These are phyloP conservation scores for Metschnikowia rubicola DNA, from an alignment of 805 yeast genomes.

Conservation along the genomic window DNA sequence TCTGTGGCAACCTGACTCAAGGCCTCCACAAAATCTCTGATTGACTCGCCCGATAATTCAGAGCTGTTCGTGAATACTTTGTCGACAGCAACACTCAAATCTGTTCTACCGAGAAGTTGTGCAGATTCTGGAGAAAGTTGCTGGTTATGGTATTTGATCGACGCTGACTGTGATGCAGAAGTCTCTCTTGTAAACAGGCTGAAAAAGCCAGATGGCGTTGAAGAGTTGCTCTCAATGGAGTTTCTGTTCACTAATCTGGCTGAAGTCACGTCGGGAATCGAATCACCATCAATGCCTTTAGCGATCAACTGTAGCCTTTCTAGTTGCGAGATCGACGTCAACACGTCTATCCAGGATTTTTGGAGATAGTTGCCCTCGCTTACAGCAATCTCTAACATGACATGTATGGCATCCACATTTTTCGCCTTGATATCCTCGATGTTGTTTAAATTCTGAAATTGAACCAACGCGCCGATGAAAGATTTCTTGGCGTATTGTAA, in stretches of 20 bases:
- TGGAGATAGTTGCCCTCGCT: constrained; percentile 72
- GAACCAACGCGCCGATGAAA: constrained; percentile 84
- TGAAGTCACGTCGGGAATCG: constrained; percentile 79
- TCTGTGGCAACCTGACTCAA: constrained; percentile 82
- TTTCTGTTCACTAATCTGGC: constrained; percentile 60
- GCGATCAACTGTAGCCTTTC: constrained; percentile 87
- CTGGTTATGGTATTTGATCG: constrained; percentile 68
- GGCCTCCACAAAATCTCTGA: constrained; percentile 82
- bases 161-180: constrained; percentile 64
- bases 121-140: constrained; percentile 59
- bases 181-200: constrained; percentile 50
- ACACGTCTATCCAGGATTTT: constrained; percentile 77
- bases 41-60: constrained; percentile 75
- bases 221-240: constrained; percentile 48
- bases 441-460: constrained; percentile 78
- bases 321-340: constrained; percentile 81
- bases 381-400: constrained; percentile 72
- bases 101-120: constrained; percentile 56
- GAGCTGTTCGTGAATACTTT: constrained; percentile 82
- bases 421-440: constrained; percentile 73
- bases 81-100: constrained; percentile 77
- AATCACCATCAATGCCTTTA: constrained; percentile 78
- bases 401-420: constrained; percentile 75
- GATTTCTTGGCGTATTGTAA: constrained; percentile 83
- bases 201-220: constrained; percentile 46